Evolutionary conservation across 805 yeast species (phyloP).

Genomic region (Diddensiella caesifluorescens): DNA sequence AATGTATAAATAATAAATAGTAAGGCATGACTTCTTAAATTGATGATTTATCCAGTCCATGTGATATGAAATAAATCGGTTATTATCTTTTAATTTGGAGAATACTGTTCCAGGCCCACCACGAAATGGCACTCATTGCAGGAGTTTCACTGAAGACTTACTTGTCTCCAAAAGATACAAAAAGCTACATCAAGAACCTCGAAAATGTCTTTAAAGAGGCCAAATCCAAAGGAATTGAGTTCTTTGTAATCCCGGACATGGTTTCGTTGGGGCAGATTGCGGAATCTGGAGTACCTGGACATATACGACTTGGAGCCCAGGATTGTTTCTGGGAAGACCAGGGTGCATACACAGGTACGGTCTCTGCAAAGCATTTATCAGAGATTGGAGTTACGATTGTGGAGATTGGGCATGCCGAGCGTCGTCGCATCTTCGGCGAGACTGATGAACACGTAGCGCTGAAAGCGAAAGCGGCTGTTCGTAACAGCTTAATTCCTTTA

Average conservation of each 20-base stretch:
- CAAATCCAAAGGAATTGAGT: slow-evolving; percentile 15
- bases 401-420: slow-evolving; percentile 31
- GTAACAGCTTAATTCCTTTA: slow-evolving; percentile 24
- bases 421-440: slow-evolving; percentile 25
- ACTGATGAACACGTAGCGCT: slow-evolving; percentile 23
- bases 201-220: slow-evolving; percentile 12
- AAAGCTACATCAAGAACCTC: slow-evolving; percentile 16
- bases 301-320: slow-evolving; percentile 26
- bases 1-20: too few species aligned
- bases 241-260: slow-evolving; percentile 25
- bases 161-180: slow-evolving; percentile 30
- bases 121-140: slow-evolving; percentile 6
- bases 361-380: slow-evolving; percentile 25
- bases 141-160: slow-evolving; percentile 29
- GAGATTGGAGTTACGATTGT: slow-evolving; percentile 24
- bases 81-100: too few species aligned
- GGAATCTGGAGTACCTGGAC: slow-evolving; percentile 3
- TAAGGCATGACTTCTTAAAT: too few species aligned
- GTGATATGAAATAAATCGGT: too few species aligned
- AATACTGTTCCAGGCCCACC: background rate
- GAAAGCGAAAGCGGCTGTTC: slow-evolving; percentile 22
- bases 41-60: too few species aligned
- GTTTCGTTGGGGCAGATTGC: slow-evolving; percentile 18
- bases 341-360: slow-evolving; percentile 30
- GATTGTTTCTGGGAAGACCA: slow-evolving; percentile 26